Percentiles rank a stretch among this genome's conserved stretches.
These are phyloP conservation scores for Hippophae tibetana DNA, from an alignment of 306 rosid species.

Conservation along the genomic window DNA sequence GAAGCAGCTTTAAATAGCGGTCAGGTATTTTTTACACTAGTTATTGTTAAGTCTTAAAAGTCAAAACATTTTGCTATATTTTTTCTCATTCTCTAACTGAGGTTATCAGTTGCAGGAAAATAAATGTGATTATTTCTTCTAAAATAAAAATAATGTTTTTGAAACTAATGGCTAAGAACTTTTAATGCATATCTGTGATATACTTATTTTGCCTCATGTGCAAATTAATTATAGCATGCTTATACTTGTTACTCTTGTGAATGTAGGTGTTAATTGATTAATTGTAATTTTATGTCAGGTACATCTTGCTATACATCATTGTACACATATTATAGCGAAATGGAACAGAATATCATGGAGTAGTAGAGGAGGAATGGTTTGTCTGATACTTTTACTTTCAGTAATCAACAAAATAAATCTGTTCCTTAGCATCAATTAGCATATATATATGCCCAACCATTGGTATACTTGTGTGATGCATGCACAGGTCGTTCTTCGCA, in stretches of 20 bases:
- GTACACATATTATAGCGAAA: constrained; percentile 32
- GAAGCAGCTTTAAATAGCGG: constrained; percentile 67
- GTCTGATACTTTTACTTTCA: constrained; percentile 14
- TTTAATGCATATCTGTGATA: no score
- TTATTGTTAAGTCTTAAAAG: neutral
- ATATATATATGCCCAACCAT: no score
- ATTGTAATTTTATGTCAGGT: constrained; percentile 30
- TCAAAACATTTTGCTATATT: no score
- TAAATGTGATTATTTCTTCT: no score
- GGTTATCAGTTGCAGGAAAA: no score
- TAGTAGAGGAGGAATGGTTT: constrained; percentile 83
- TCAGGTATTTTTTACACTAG: constrained; percentile 29
- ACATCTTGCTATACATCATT: constrained; percentile 40
- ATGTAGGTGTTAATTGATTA: neutral
- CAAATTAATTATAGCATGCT: neutral
- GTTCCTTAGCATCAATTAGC: no score
- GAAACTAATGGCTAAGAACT: no score
- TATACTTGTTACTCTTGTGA: neutral
- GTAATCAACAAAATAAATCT: neutral
- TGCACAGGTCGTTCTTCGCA: constrained; percentile 54
- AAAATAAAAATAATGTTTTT: no score
- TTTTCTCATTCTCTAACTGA: no score
- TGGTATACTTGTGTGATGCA: constrained; percentile 6
- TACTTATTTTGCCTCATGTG: neutral
- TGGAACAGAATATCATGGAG: constrained; percentile 74